phyloP scores from a whole-genome alignment of 805 yeast species.

The Kodamaea fukazawae region DNA sequence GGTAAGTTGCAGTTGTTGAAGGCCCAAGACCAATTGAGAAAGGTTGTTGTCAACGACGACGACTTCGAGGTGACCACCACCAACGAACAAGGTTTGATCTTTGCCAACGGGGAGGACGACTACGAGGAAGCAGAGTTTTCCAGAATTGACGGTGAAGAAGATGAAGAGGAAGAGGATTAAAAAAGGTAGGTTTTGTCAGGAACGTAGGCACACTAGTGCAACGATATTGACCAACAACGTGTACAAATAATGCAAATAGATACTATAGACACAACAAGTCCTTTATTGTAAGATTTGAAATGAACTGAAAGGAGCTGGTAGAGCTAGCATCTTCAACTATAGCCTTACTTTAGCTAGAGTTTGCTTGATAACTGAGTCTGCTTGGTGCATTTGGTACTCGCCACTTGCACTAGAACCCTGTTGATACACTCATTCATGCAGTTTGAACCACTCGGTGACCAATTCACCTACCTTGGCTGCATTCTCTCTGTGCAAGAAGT shows the following conservation, averaged over 20 bases:
- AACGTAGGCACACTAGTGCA: no score
- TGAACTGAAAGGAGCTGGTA: no score
- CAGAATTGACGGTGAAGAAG: slow-evolving; percentile 28
- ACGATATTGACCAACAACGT: no score
- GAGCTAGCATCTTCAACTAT: no score
- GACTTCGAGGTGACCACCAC: slow-evolving; percentile 18
- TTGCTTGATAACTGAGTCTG: no score
- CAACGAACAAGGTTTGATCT: slow-evolving; percentile 29
- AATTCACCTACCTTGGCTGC: slow-evolving; percentile 27
- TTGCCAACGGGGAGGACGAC: slow-evolving; percentile 42
- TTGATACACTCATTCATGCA: slow-evolving; percentile 2
- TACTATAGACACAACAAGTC: no score
- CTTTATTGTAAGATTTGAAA: no score
- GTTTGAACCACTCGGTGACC: slow-evolving; percentile 28
- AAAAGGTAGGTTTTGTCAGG: no score
- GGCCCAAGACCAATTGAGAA: slow-evolving; percentile 71
- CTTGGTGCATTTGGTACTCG: no score
- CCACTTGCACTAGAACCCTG: no score
- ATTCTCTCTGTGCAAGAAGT: slow-evolving; percentile 40
- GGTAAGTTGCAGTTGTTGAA: slow-evolving; percentile 79
- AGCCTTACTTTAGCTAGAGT: no score
- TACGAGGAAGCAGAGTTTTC: slow-evolving; percentile 16
- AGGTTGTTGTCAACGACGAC: slow-evolving; percentile 13
- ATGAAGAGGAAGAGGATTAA: slow-evolving; percentile 33
- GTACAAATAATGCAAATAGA: no score